Conservation (phyloP, 164 flowering plant genomes). For the Magnolia sinica region DNA sequence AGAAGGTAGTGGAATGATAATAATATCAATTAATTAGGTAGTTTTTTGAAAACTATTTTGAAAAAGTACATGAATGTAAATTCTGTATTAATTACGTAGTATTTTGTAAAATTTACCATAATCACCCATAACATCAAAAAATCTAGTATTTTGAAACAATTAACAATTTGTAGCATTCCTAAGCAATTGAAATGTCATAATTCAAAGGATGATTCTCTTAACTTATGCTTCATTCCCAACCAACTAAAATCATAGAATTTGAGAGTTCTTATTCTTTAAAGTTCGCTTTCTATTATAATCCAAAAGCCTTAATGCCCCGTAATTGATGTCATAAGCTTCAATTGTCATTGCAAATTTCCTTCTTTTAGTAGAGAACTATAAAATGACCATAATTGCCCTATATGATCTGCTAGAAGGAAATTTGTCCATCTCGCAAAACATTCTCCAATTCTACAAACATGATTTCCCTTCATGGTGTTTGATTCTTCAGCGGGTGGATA, state of each 20-base stretch:
- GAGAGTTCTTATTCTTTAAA: slow-evolving; percentile 75
- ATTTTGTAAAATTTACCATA: too few species aligned
- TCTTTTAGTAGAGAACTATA: slow-evolving; percentile 57
- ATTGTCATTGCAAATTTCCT: slow-evolving; percentile 35
- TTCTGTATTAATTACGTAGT: too few species aligned
- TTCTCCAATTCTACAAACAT: slow-evolving; percentile 73
- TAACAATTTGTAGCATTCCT: too few species aligned
- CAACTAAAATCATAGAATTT: slow-evolving; percentile 75
- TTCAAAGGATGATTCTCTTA: too few species aligned
- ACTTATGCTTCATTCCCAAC: slow-evolving; percentile 43
- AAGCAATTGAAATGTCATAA: too few species aligned
- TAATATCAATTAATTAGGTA: too few species aligned
- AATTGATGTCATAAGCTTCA: slow-evolving; percentile 65
- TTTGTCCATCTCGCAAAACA: slow-evolving; percentile 89
- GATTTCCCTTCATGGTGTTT: slow-evolving; percentile 50
- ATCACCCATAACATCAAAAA: too few species aligned
- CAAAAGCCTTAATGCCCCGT: slow-evolving; percentile 64
- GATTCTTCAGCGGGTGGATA: slow-evolving; percentile 85
- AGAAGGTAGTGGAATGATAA: too few species aligned
- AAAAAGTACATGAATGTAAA: too few species aligned
- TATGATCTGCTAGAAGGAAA: slow-evolving; percentile 66
- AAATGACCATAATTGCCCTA: slow-evolving; percentile 95
- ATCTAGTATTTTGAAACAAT: too few species aligned
- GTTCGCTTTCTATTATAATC: slow-evolving; percentile 49
- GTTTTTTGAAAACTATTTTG: too few species aligned